These are phyloP conservation scores for Pistacia atlantica DNA, from an alignment of 345 rosid genomes.

Conservation along the genomic window DNA sequence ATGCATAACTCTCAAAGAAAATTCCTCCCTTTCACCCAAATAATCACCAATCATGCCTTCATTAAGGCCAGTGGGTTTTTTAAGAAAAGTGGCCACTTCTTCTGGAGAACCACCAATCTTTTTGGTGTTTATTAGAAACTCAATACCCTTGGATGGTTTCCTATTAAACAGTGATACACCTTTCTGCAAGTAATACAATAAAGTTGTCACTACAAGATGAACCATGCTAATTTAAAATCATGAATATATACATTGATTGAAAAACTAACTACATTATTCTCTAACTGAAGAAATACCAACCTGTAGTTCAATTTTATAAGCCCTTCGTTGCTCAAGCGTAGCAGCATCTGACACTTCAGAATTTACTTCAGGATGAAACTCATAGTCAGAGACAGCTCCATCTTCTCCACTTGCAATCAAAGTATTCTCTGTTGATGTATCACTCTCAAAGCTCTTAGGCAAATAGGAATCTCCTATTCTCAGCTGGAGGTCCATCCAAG, in stretches of 20 bases:
- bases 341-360: slow-evolving; percentile 79
- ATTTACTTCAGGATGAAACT: slow-evolving; percentile 65
- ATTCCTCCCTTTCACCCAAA: slow-evolving; percentile 95
- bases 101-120: slow-evolving; percentile 80
- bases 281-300: slow-evolving; percentile 39
- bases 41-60: slow-evolving; percentile 93
- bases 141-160: slow-evolving; percentile 92
- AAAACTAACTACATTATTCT: neutral
- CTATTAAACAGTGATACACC: slow-evolving; percentile 78
- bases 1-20: slow-evolving; percentile 90
- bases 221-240: slow-evolving; percentile 15
- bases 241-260: neutral
- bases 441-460: slow-evolving; percentile 57
- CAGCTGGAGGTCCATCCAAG: slow-evolving; percentile 93
- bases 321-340: slow-evolving; percentile 85
- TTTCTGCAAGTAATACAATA: slow-evolving; percentile 70
- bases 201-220: slow-evolving; percentile 29
- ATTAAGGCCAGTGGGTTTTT: slow-evolving; percentile 66
- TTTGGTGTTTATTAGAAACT: slow-evolving; percentile 70
- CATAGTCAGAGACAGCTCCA: slow-evolving; percentile 55
- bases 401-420: slow-evolving; percentile 62
- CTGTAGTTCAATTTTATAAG: slow-evolving; percentile 94
- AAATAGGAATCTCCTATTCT: slow-evolving; percentile 58
- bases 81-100: slow-evolving; percentile 81
- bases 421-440: slow-evolving; percentile 49